phyloP scores from a whole-genome alignment of 306 rosid genomes.

The Cucumis hystrix region DNA sequence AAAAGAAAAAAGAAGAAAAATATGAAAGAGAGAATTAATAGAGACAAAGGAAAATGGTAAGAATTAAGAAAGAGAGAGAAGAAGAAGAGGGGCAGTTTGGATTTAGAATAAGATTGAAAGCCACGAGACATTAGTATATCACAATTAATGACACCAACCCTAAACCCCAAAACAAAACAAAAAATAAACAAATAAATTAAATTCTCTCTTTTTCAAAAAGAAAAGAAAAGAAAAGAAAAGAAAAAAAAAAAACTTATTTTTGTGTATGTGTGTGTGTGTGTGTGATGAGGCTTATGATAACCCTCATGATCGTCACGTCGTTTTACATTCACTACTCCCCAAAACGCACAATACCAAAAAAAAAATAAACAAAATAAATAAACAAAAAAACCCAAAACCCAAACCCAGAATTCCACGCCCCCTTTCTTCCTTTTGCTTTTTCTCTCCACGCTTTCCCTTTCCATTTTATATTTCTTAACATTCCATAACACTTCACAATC shows the following conservation, averaged over 20 bases:
- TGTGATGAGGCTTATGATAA: constrained; percentile 75
- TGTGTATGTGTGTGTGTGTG: background rate
- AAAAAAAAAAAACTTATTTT: background rate
- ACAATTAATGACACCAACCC: constrained; percentile 9
- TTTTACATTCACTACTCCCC: constrained; percentile 73
- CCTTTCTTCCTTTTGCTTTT: background rate
- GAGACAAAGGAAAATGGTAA: constrained; percentile 30
- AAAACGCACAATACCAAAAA: background rate
- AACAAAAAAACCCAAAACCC: too few relatives aligned
- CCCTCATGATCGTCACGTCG: constrained; percentile 98
- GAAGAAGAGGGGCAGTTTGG: constrained; percentile 65
- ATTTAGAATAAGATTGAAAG: constrained; percentile 84
- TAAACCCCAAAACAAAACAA: background rate
- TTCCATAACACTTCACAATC: background rate
- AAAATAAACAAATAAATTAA: too few relatives aligned
- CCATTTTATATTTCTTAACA: background rate
- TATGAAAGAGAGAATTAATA: background rate
- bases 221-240: too few relatives aligned
- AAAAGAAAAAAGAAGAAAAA: too few relatives aligned
- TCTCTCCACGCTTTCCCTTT: background rate
- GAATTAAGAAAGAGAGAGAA: constrained; percentile 8
- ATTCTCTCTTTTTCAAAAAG: too few relatives aligned
- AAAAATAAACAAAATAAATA: background rate
- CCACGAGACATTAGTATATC: constrained; percentile 39
- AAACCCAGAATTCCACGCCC: constrained; percentile 78